Conservation (phyloP, 2,329 filamentous ascomycete species). For the Alternaria viburni region DNA sequence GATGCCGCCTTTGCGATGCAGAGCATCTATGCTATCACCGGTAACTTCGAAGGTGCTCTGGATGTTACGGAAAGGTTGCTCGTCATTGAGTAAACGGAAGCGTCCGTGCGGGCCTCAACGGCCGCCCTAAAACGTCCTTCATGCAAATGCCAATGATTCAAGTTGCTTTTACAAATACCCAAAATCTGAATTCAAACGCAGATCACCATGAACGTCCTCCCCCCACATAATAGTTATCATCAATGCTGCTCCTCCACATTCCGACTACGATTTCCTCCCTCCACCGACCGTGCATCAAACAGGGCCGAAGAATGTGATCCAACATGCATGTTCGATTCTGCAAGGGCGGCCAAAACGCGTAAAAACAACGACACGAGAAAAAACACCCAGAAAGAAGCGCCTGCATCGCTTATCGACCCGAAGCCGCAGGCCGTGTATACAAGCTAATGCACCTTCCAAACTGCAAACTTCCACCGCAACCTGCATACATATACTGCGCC, state of each 20-base stretch:
- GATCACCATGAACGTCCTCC: not conserved
- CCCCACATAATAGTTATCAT: not conserved
- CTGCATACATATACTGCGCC: not conserved
- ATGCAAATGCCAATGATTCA: not conserved
- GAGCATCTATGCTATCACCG: constrained; percentile 68
- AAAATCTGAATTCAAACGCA: not conserved
- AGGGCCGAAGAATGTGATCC: not conserved
- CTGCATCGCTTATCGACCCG: not conserved
- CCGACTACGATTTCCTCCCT: not conserved
- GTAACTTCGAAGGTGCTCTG: constrained; percentile 67
- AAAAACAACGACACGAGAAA: not conserved
- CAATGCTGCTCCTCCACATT: not conserved
- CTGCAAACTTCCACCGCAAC: not conserved
- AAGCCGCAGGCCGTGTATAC: not conserved
- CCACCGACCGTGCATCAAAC: not conserved
- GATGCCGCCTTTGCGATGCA: constrained; percentile 80
- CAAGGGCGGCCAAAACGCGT: not conserved
- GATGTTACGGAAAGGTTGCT: constrained; percentile 65
- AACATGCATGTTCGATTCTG: not conserved
- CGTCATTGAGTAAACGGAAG: constrained; percentile 47
- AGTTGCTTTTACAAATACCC: not conserved
- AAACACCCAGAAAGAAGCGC: not conserved
- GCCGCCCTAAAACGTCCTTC: not conserved
- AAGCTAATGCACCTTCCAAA: not conserved
- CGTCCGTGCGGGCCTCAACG: not conserved